phyloP scores from a whole-genome alignment of 2,329 filamentous ascomycete genomes.

The Acrodontium crateriforme region DNA sequence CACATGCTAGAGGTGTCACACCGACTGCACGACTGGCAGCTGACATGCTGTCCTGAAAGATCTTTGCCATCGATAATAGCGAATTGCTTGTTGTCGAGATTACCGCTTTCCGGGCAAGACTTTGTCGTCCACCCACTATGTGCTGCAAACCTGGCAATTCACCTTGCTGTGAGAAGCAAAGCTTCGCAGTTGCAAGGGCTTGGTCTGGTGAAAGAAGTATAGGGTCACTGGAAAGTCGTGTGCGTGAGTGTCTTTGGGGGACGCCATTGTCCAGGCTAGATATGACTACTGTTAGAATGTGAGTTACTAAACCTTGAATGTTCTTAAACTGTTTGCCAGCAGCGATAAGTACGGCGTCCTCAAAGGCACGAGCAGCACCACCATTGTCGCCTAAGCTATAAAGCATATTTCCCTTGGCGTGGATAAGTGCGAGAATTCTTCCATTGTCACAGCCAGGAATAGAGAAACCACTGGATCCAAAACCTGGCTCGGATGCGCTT shows the following conservation, averaged over 20 bases:
- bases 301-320: slow-evolving; percentile 65
- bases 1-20: slow-evolving; percentile 39
- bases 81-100: slow-evolving; percentile 93
- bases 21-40: slow-evolving; percentile 40
- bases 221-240: slow-evolving; percentile 38
- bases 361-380: slow-evolving; percentile 75
- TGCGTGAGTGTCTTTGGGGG: slow-evolving; percentile 14
- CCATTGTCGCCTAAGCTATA: slow-evolving; percentile 76
- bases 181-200: slow-evolving; percentile 65
- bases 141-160: slow-evolving; percentile 67
- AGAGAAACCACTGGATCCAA: slow-evolving; percentile 69
- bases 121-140: slow-evolving; percentile 44
- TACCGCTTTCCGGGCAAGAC: slow-evolving; percentile 60
- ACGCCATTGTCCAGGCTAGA: slow-evolving; percentile 15
- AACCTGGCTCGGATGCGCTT: slow-evolving; percentile 38
- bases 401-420: slow-evolving; percentile 97
- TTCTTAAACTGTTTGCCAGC: slow-evolving; percentile 55
- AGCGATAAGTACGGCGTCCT: slow-evolving; percentile 85
- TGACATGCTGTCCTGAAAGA: slow-evolving; percentile 92
- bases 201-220: slow-evolving; percentile 71
- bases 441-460: slow-evolving; percentile 82
- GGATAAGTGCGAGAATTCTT: slow-evolving; percentile 79
- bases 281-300: slow-evolving; percentile 57
- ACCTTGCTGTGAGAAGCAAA: slow-evolving; percentile 66
- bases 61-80: slow-evolving; percentile 85